Base-by-base conservation (phyloP, 2,329 filamentous ascomycete genomes). In the Nemania diffusa region DNA sequence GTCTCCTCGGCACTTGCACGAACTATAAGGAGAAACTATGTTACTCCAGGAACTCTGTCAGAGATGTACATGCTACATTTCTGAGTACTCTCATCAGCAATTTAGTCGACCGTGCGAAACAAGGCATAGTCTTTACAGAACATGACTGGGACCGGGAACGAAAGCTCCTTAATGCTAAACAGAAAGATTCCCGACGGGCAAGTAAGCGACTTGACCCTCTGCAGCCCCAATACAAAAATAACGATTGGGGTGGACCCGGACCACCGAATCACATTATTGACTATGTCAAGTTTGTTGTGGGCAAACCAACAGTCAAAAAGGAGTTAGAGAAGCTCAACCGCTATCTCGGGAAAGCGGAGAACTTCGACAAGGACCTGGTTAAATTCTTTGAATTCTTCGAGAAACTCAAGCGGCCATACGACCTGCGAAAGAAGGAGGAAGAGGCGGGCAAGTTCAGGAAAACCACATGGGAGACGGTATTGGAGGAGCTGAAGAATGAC, bases 1-100 rank as follows among this genome's bases (percentile, higher is more conserved):
- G 82, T 6, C 78, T 89, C 26, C 82, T 95, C 2, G 92, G 92
- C 0, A 79, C 81, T 0, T 89, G 87, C 62, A 94, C 91, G 0
- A 84, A 81, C 4, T 88, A 84, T 75, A 90, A 91, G 67, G 89
- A 92, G 57, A 82, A 79, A 3, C 78, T 90, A 0, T 88, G 86
- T 37, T 93, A 94, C 67, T 81, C 84, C 13, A 82, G 84, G 13
- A 84, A 85, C 24, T 82, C 78, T 0, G 86, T 90, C 40, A 77
- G 76, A 3, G 76, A 84, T 11, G 60, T 76, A 0, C 75, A 80
- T 3, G 87, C 85, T 0, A 74, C 85, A 0, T 72, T 78, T 0
- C 79, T 91, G 4, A 87, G 87, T 63, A 82, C 81, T 0, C 78
- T 89, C 0, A 82, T 87, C 0, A 81, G 83, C 22, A 77, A 83